Conservation (phyloP, 2,329 filamentous ascomycete genomes). For the Paecilomyces variotii region DNA sequence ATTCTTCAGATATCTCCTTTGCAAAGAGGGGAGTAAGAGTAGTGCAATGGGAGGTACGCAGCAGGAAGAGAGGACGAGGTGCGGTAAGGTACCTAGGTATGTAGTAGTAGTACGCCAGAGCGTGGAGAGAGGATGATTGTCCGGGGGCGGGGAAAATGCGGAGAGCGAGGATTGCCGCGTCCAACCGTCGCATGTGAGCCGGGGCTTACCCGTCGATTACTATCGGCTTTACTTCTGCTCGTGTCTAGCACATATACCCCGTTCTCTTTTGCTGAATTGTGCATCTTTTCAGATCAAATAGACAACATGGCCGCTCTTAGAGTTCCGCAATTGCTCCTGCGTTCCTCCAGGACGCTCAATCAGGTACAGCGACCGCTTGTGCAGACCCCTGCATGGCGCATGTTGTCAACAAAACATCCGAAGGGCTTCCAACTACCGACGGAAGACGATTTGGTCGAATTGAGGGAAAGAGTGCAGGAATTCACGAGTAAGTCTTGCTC, state of each 20-base stretch:
- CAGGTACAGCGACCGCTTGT: constrained; percentile 19
- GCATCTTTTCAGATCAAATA: not conserved
- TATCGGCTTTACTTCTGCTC: not conserved
- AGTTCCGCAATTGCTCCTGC: constrained; percentile 26
- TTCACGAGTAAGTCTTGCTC: constrained; percentile 53
- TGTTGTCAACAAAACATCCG: constrained; percentile 62
- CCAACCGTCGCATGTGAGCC: constrained; percentile 27
- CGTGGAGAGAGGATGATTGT: too few species aligned
- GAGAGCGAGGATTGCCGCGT: constrained; percentile 39
- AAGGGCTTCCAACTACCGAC: constrained; percentile 58
- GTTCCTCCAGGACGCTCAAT: constrained; percentile 21
- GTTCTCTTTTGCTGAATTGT: not conserved
- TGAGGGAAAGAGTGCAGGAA: constrained; percentile 77
- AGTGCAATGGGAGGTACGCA: not conserved
- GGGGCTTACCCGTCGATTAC: constrained; percentile 9
- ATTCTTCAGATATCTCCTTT: not conserved
- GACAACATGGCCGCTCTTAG: constrained; percentile 23
- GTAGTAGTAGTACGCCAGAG: too few species aligned
- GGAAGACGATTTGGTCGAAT: constrained; percentile 65
- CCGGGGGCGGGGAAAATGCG: constrained; percentile 2
- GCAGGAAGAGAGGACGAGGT: not conserved
- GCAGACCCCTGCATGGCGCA: constrained; percentile 23
- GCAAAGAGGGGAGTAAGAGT: not conserved
- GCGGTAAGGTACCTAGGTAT: too few species aligned
- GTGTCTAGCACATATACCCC: not conserved